Conservation (phyloP, 345 rosid species). For the Dipteronia sinensis region DNA sequence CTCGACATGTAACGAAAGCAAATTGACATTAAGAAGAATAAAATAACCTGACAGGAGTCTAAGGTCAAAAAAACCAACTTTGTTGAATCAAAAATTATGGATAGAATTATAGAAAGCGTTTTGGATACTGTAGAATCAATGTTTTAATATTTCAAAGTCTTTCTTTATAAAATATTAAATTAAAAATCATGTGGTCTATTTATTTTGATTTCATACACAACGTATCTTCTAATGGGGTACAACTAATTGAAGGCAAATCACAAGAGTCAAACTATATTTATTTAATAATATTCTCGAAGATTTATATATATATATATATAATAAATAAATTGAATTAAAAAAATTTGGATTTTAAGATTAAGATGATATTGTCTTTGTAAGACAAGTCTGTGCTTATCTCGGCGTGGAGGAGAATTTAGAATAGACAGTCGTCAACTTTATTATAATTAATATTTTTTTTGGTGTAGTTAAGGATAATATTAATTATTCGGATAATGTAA, state of each 20-base stretch:
- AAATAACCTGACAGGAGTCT: neutral
- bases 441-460: neutral
- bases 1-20: neutral
- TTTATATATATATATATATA: neutral
- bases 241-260: neutral
- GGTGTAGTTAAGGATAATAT: conserved; percentile 24
- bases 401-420: too few relatives aligned
- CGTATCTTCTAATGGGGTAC: neutral
- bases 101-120: too few relatives aligned
- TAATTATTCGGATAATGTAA: conserved; percentile 15
- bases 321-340: neutral
- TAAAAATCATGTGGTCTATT: neutral
- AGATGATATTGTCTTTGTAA: neutral
- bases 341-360: neutral
- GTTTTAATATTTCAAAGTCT: neutral
- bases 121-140: neutral
- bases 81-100: neutral
- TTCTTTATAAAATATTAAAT: neutral
- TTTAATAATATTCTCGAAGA: neutral
- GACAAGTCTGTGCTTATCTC: conserved; percentile 9
- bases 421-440: neutral
- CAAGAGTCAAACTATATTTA: neutral
- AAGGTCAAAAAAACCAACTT: neutral
- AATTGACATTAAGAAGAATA: neutral
- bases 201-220: neutral